phyloP scores from a whole-genome alignment of 192 early-diverging fungal genomes.

The Backusella parvicylindrica region DNA sequence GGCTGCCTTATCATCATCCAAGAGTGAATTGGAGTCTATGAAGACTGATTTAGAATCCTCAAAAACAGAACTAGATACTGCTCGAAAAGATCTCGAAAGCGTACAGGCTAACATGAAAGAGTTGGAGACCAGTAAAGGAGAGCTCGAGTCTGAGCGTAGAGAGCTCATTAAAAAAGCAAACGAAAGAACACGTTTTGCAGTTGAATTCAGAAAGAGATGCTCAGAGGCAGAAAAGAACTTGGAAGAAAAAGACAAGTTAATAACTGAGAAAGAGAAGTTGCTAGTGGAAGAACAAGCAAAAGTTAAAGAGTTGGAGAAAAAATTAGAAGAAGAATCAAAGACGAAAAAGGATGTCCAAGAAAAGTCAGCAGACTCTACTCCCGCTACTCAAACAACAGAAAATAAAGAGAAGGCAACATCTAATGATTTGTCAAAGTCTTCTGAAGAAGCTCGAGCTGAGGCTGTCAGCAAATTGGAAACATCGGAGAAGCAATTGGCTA shows the following conservation, averaged over 20 bases:
- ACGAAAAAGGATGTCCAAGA: not conserved
- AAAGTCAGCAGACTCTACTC: not conserved
- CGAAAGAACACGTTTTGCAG: not conserved
- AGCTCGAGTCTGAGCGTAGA: not conserved
- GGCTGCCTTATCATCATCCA: not conserved
- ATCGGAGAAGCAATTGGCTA: not conserved
- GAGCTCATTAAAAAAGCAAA: not conserved
- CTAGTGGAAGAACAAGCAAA: not conserved
- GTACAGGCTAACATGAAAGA: not conserved
- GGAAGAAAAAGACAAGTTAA: not conserved
- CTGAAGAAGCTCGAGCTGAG: not conserved
- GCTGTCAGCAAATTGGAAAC: not conserved
- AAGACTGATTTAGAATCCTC: not conserved
- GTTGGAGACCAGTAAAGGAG: not conserved
- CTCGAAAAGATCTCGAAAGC: not conserved
- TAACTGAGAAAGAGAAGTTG: not conserved
- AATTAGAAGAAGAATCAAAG: not conserved
- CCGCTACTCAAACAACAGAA: not conserved
- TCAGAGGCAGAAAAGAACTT: not conserved
- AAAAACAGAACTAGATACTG: not conserved
- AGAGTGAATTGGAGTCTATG: not conserved
- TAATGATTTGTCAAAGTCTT: not conserved
- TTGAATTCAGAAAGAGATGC: not conserved
- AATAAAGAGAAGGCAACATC: not conserved
- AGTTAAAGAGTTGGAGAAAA: not conserved